Conservation (phyloP, 345 rosid species). For the Anacardium occidentale region DNA sequence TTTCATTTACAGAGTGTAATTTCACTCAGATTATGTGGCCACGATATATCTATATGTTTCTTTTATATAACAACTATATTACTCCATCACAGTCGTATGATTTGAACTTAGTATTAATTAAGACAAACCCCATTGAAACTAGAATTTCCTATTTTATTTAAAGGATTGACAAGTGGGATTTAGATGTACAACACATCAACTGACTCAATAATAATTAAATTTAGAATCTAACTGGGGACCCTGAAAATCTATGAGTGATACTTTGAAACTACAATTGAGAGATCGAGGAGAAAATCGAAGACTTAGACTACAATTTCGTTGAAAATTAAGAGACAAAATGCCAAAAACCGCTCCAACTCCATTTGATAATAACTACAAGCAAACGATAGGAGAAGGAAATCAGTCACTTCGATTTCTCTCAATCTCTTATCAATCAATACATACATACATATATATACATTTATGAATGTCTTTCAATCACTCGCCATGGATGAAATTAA, state of each 20-base stretch:
- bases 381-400: background rate
- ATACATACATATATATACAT: too few species aligned
- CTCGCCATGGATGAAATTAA: background rate
- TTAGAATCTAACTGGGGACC: slow-evolving; percentile 16
- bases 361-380: slow-evolving; percentile 5
- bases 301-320: background rate
- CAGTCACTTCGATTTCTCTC: background rate
- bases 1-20: too few species aligned
- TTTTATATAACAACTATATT: too few species aligned
- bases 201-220: background rate
- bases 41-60: too few species aligned
- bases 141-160: too few species aligned
- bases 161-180: background rate
- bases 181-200: background rate
- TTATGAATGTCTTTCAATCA: background rate
- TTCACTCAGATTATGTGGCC: background rate
- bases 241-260: slow-evolving; percentile 4
- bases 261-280: background rate
- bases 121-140: too few species aligned
- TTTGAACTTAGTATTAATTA: too few species aligned
- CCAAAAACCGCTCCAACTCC: background rate
- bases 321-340: slow-evolving; percentile 10
- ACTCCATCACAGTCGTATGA: too few species aligned
- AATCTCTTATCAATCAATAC: slow-evolving; percentile 1
- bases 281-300: background rate